phyloP scores from a whole-genome alignment of 2,329 filamentous ascomycete species.

The Endoconidiophora laricicola region DNA sequence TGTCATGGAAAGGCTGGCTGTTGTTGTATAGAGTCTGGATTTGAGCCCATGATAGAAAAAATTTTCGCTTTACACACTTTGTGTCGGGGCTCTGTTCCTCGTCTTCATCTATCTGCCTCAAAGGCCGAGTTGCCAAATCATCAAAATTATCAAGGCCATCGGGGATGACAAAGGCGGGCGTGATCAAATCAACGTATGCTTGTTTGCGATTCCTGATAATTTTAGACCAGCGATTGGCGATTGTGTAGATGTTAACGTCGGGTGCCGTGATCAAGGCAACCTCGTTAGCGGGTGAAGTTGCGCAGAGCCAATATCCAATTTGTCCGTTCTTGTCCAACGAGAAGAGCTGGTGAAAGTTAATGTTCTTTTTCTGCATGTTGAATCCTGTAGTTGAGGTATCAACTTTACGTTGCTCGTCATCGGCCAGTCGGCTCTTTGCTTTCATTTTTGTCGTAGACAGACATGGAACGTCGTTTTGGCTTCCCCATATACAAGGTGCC shows the following conservation, averaged over 20 bases:
- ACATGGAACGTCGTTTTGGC: slow-evolving; percentile 4
- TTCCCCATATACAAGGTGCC: slow-evolving; percentile 5
- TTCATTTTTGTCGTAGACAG: background rate
- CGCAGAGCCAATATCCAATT: slow-evolving; percentile 25
- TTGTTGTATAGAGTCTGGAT: background rate
- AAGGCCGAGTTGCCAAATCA: slow-evolving; percentile 11
- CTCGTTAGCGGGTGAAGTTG: slow-evolving; percentile 14
- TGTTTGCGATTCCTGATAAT: slow-evolving; percentile 6
- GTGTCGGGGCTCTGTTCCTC: background rate
- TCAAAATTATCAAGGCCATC: slow-evolving; percentile 20
- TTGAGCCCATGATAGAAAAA: slow-evolving; percentile 1
- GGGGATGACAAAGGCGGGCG: slow-evolving; percentile 22
- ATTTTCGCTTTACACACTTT: slow-evolving; percentile 8
- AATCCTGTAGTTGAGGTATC: slow-evolving; percentile 14
- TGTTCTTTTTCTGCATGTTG: slow-evolving; percentile 19
- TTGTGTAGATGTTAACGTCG: slow-evolving; percentile 1
- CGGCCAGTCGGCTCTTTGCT: background rate
- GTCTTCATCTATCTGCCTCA: background rate
- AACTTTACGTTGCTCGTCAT: background rate
- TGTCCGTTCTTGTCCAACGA: slow-evolving; percentile 27
- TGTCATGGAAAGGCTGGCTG: background rate
- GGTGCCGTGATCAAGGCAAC: slow-evolving; percentile 2
- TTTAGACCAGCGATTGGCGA: slow-evolving; percentile 7
- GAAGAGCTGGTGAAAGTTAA: slow-evolving; percentile 32
- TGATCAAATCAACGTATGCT: slow-evolving; percentile 15